A percentile compares a stretch with the other conserved stretches of the same genome.
Evolutionary conservation across 2,329 filamentous ascomycete species (phyloP).

Genomic region (Lasiodiplodia citricola): DNA sequence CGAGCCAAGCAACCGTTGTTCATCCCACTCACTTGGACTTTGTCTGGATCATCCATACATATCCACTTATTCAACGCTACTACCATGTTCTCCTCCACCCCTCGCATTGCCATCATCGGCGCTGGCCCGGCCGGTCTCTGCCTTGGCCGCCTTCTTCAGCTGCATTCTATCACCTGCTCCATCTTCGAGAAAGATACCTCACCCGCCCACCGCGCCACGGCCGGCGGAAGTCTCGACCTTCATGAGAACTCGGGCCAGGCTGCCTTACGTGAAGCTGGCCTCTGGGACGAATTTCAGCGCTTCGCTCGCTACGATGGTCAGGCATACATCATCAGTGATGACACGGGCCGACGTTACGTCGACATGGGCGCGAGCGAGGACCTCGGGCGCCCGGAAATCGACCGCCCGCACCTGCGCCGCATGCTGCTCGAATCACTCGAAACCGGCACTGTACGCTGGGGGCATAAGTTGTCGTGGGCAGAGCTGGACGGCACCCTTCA

Average conservation of each 20-base stretch:
- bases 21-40: background rate
- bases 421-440: slow-evolving; percentile 55
- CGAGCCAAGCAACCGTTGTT: background rate
- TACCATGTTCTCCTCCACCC: background rate
- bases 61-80: background rate
- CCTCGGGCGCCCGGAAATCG: slow-evolving; percentile 58
- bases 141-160: slow-evolving; percentile 58
- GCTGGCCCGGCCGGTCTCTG: slow-evolving; percentile 53
- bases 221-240: slow-evolving; percentile 62
- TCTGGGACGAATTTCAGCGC: slow-evolving; percentile 57
- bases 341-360: slow-evolving; percentile 37
- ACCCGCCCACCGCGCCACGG: slow-evolving; percentile 48
- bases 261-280: slow-evolving; percentile 56
- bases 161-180: slow-evolving; percentile 51
- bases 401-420: slow-evolving; percentile 51
- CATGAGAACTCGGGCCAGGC: slow-evolving; percentile 58
- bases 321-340: slow-evolving; percentile 53
- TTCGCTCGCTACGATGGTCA: slow-evolving; percentile 60
- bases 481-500: slow-evolving; percentile 10
- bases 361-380: slow-evolving; percentile 29
- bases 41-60: background rate
- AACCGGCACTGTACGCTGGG: slow-evolving; percentile 54
- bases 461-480: slow-evolving; percentile 25
- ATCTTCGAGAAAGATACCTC: slow-evolving; percentile 55
- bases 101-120: slow-evolving; percentile 46